Percentiles rank a stretch among this genome's conserved stretches.
phyloP scores from a whole-genome alignment of 768 basidiomycete species.

The Sporobolomyces roseus region DNA sequence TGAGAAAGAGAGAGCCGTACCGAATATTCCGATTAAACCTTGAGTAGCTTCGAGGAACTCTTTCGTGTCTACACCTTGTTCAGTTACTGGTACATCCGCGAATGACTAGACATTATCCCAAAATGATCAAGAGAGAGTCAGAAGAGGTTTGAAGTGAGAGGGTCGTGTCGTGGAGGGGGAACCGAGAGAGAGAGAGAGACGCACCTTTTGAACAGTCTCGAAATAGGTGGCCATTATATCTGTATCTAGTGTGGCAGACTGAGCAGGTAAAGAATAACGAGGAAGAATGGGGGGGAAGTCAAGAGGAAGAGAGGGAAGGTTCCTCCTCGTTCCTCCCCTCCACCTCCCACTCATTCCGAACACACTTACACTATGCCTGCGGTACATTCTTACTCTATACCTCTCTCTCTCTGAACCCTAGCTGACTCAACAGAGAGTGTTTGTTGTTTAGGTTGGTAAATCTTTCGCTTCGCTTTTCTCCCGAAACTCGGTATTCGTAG shows the following conservation, averaged over 20 bases:
- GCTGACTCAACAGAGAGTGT: too few relatives aligned
- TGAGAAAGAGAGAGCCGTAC: slow-evolving; percentile 51
- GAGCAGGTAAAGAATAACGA: background rate
- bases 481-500: slow-evolving; percentile 44
- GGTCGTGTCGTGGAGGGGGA: too few relatives aligned
- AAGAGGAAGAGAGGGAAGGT: background rate
- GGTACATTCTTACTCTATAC: background rate
- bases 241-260: background rate
- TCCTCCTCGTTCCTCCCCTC: too few relatives aligned
- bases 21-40: slow-evolving; percentile 84
- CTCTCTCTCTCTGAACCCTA: background rate
- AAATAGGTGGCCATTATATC: slow-evolving; percentile 45
- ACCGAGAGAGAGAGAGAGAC: background rate
- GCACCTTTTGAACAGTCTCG: slow-evolving; percentile 42
- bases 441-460: slow-evolving; percentile 58
- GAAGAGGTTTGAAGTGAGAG: background rate
- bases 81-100: slow-evolving; percentile 77
- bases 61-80: slow-evolving; percentile 80
- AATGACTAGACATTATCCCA: slow-evolving; percentile 76
- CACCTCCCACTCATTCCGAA: background rate
- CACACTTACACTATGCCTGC: slow-evolving; percentile 17
- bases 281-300: too few relatives aligned
- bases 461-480: slow-evolving; percentile 45
- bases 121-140: background rate
- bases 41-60: slow-evolving; percentile 82